phyloP scores from a whole-genome alignment of 805 yeast genomes.

The Gaillardinia entomophila region DNA sequence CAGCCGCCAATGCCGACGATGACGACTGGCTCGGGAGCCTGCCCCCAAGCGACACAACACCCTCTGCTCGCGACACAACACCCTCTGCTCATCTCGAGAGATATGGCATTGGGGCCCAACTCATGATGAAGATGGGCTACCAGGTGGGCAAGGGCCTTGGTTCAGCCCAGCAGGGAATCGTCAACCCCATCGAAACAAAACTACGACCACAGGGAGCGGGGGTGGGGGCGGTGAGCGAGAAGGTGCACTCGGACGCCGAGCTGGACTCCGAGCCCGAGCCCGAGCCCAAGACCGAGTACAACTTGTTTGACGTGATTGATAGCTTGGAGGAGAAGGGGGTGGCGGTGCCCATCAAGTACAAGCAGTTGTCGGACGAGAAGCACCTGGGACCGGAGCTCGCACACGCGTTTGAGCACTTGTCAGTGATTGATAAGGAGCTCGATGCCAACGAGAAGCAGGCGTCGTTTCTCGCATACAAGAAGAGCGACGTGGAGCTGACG shows the following conservation, averaged over 20 bases:
- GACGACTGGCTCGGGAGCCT: no score
- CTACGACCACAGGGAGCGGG: slow-evolving; percentile 66
- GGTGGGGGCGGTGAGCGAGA: slow-evolving; percentile 56
- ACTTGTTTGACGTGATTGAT: slow-evolving; percentile 31
- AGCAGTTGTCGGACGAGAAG: slow-evolving; percentile 24
- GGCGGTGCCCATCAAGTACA: slow-evolving; percentile 29
- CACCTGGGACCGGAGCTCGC: slow-evolving; percentile 5
- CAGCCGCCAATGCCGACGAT: no score
- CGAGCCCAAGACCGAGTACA: slow-evolving; percentile 8
- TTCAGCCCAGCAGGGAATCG: slow-evolving; percentile 60
- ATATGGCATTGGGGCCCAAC: slow-evolving; percentile 83
- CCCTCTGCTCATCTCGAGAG: slow-evolving; percentile 6
- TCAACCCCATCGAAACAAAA: slow-evolving; percentile 71
- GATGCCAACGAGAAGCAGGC: slow-evolving; percentile 8
- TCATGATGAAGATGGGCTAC: slow-evolving; percentile 84
- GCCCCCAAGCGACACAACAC: no score
- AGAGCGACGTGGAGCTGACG: slow-evolving; percentile 1
- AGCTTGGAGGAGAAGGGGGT: slow-evolving; percentile 27
- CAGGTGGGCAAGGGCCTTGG: slow-evolving; percentile 85
- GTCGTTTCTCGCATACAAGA: slow-evolving; percentile 5
- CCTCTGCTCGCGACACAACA: no score
- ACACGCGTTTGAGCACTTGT: slow-evolving; percentile 9
- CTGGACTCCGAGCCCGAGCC: slow-evolving; percentile 15
- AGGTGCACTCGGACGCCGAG: slow-evolving; percentile 10
- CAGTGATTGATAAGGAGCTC: slow-evolving; percentile 9